A percentile compares a stretch with the other conserved stretches of the same genome.
Conservation (phyloP, 108 stramenopile genomes). For the Fragilaria crotonensis region DNA sequence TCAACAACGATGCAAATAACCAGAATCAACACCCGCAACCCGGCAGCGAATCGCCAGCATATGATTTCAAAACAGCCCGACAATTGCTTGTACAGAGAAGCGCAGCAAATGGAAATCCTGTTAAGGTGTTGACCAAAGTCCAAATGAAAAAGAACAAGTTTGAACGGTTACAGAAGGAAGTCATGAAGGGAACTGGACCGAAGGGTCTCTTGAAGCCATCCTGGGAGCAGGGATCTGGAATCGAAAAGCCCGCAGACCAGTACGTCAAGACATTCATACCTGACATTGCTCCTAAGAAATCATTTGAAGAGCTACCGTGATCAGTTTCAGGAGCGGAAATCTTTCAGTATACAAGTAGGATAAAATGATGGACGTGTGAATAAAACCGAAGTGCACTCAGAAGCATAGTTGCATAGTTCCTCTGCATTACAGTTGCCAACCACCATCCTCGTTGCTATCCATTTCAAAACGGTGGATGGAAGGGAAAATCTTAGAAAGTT, state of each 20-base stretch:
- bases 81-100: constrained; percentile 32
- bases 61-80: constrained; percentile 44
- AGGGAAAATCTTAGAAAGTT: too few relatives aligned
- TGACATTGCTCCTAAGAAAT: constrained; percentile 51
- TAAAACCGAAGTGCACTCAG: too few relatives aligned
- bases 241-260: constrained; percentile 18
- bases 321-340: too few relatives aligned
- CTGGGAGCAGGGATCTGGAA: constrained; percentile 26
- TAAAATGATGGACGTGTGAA: too few relatives aligned
- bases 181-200: constrained; percentile 12
- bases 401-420: too few relatives aligned
- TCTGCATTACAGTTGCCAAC: too few relatives aligned
- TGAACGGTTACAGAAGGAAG: constrained; percentile 29
- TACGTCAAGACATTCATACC: constrained; percentile 54
- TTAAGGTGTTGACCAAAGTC: constrained; percentile 35
- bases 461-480: too few relatives aligned
- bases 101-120: constrained; percentile 35
- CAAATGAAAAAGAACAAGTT: constrained; percentile 24
- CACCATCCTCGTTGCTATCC: too few relatives aligned
- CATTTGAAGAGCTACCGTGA: constrained; percentile 40
- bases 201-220: constrained; percentile 29
- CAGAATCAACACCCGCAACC: not conserved
- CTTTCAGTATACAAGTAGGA: too few relatives aligned
- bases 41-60: not conserved
- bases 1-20: not conserved